Evolutionary conservation across 2,329 filamentous ascomycete species (phyloP).

Genomic region (Magnaporthiopsis incrustans): DNA sequence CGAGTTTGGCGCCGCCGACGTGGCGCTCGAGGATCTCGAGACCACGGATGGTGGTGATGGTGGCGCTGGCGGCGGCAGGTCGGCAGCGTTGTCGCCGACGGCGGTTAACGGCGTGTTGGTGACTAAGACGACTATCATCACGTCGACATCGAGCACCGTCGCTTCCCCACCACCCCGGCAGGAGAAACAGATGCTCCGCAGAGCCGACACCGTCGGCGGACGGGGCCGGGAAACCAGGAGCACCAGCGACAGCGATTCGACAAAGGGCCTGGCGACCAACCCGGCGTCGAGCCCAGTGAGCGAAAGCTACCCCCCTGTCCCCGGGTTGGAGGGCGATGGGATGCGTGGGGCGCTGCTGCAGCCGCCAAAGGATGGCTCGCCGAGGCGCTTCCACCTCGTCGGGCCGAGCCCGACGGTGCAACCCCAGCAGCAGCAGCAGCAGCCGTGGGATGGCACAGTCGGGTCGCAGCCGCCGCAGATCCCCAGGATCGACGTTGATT

Average conservation of each 20-base stretch:
- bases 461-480: neutral
- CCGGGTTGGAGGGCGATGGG: no score
- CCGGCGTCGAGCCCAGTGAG: neutral
- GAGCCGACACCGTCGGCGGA: no score
- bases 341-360: no score
- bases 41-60: slow-evolving; percentile 7
- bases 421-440: no score
- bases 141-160: neutral
- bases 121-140: neutral
- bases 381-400: slow-evolving; percentile 17
- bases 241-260: neutral
- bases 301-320: no score
- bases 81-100: neutral
- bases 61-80: slow-evolving; percentile 8
- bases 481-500: neutral
- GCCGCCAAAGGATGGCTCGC: no score
- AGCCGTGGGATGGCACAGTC: no score
- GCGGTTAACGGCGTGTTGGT: neutral
- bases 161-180: neutral
- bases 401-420: no score
- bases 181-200: neutral
- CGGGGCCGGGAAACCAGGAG: neutral
- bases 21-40: slow-evolving; percentile 29
- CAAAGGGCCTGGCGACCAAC: neutral
- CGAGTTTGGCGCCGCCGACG: slow-evolving; percentile 27